Evolutionary conservation across 139 green algal species (phyloP), one percentile per base, ranked within the genome.

Genomic region (Protoeuglena noctilucae): DNA sequence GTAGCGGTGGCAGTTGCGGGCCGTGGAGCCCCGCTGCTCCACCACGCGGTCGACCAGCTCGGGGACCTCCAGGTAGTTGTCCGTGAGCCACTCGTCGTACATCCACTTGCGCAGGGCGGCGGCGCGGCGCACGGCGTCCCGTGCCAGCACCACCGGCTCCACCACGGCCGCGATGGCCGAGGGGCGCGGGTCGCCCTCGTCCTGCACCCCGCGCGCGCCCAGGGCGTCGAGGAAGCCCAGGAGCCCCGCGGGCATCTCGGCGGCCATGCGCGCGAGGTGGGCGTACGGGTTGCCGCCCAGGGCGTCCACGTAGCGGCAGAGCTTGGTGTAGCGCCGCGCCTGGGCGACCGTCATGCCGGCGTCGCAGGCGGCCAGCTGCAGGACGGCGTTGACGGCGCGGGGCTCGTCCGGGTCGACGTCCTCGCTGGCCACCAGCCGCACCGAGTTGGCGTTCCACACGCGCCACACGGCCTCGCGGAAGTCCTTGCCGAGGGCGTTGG

Each of bases 311-410:
- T 58, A 62, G 16, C 61, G 54, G 25, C 61, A 55, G 28, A 68
- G 53, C n/a, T 24, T 30, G 26, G 18, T 29, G 48, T 62, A 62
- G 27, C 61, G 41, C 28, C 63, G 45, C 26, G 61, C 61, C 47
- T 68, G 61, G 4, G 47, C 23, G 22, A 62, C 19, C 51, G 61
- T 68, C 54, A 29, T 59, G 28, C 46, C 54, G 34, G 46, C 30
- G 18, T 68, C 48, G 54, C 58, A 59, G 43, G 40, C 62, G 2
- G 61, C 54, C 43, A 63, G 61, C 48, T 68, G 54, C 7, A 54
- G 31, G 48, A 68, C 21, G 54, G 21, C 40, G 48, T 54, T 51
- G 49, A 65, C 28, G 49, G 22, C 29, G 49, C n/a, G 29, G 49
- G 28, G 24, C 21, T 34, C 23, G 24, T 55, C 24, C 24, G 49